phyloP scores from a whole-genome alignment of 441 rosid species.

The Syzygium malaccense region DNA sequence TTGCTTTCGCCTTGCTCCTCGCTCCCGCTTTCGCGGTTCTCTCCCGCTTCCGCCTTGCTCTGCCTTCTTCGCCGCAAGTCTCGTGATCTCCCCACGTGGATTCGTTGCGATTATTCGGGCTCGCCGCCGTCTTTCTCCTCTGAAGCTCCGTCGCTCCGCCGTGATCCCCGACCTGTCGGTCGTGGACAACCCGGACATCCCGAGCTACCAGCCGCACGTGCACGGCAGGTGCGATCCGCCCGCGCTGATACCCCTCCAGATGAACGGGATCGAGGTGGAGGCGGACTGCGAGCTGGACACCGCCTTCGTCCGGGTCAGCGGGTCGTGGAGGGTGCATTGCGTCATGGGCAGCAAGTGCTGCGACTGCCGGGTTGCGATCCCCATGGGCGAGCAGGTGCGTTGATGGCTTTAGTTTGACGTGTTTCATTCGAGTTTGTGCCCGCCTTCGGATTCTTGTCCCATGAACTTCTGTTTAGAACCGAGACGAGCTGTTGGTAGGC shows the following conservation, averaged over 20 bases:
- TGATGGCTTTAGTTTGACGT: neutral
- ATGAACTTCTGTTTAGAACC: neutral
- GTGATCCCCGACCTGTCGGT: slow-evolving; percentile 70
- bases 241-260: slow-evolving; percentile 79
- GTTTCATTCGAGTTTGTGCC: neutral
- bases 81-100: too few relatives aligned
- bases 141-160: slow-evolving; percentile 20
- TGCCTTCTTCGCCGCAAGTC: too few relatives aligned
- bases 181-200: slow-evolving; percentile 91
- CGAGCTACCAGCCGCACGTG: slow-evolving; percentile 98
- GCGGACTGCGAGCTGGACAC: slow-evolving; percentile 62
- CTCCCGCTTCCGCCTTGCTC: too few relatives aligned
- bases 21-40: too few relatives aligned
- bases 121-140: too few relatives aligned
- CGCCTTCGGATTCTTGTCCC: neutral
- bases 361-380: slow-evolving; percentile 77
- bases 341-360: slow-evolving; percentile 88
- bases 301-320: slow-evolving; percentile 48
- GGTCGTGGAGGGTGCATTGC: slow-evolving; percentile 85
- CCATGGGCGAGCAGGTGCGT: slow-evolving; percentile 84
- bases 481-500: neutral
- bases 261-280: slow-evolving; percentile 56
- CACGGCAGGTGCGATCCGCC: slow-evolving; percentile 94
- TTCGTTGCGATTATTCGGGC: too few relatives aligned
- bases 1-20: too few relatives aligned